Base-by-base conservation (phyloP, 495 filamentous ascomycete species). In the Daldinia bambusicola region DNA sequence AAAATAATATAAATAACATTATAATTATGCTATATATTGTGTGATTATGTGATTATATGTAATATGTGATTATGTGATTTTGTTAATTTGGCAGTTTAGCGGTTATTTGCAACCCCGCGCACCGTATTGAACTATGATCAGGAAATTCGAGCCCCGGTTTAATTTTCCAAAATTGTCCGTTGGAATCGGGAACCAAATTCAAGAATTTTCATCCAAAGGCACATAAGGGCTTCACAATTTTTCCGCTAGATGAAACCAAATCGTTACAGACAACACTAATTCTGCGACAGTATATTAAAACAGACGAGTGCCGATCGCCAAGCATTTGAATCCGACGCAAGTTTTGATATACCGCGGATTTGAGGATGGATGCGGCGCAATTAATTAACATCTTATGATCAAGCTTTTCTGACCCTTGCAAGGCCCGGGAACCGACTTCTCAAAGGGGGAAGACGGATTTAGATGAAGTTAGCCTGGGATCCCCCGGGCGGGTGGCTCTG, bases 361-460 rank as follows among this genome's bases (percentile, higher is more conserved):
- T 37, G 12, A 26, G 34, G 55, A 22, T 26, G 55, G 40, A 38
- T 9, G 55, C 18, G 55, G 55, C 55, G 36, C 34, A 57, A 57
- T 57, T 20, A 22, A 22, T 37, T 57, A 6, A n/a, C 22, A 57
- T 40, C 34, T 53, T 26, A 53, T 18, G 26, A 30, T 57, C 32
- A 57, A 36, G 18, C n/a, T 36, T 53, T 53, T 53, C 31, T 53
- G 32, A 31, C 55, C 55, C 55, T 57, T 57, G 55, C 7, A 20
- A 40, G 14, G 6, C 38, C 12, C 20, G 6, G 18, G 34, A 37
- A 36, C n/a, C n/a, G 40, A 32, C 55, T 57, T 30, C 55, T 57
- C 6, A 38, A 57, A 38, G 12, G 10, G 55, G 16, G 31, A 13
- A 26, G 22, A 26, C 1, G 16, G 18, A 20, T 26, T n/a, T 14